phyloP scores from a whole-genome alignment of 176 grass and related monocot genomes.

The Leersia perrieri region DNA sequence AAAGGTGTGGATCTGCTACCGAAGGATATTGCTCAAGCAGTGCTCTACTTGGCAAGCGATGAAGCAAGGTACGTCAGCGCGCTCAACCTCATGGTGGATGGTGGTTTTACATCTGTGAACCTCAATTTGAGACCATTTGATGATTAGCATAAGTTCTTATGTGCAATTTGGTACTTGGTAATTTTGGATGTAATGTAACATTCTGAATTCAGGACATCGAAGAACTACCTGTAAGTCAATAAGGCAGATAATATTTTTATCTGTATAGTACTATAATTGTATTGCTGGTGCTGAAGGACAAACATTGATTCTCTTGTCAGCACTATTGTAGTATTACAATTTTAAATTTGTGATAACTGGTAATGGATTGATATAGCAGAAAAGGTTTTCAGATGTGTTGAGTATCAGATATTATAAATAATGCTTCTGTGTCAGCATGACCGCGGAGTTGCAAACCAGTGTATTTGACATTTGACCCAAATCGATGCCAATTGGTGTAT shows the following conservation, averaged over 20 bases:
- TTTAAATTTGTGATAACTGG: not conserved
- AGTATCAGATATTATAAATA: not conserved
- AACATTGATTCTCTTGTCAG: not conserved
- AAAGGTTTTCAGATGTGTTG: not conserved
- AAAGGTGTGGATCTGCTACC: constrained; percentile 57
- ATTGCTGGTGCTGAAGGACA: not conserved
- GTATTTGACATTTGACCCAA: not conserved
- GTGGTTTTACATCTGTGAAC: constrained; percentile 50
- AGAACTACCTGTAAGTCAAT: not conserved
- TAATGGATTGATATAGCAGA: not conserved
- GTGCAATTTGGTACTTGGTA: not conserved
- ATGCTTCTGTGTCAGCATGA: not conserved
- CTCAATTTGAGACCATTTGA: constrained; percentile 41
- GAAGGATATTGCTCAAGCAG: constrained; percentile 58
- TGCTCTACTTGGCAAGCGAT: constrained; percentile 79
- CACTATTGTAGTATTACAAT: not conserved
- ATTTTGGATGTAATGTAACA: not conserved
- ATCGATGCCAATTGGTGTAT: not conserved
- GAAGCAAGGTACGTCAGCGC: constrained; percentile 64
- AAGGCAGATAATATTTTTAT: not conserved
- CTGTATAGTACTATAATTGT: not conserved
- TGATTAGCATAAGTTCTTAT: not conserved
- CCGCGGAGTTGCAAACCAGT: not conserved
- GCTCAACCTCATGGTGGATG: constrained; percentile 67
- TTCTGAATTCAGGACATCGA: not conserved